Base-by-base conservation (phyloP, 2,329 filamentous ascomycete species). In the Sclerotinia glacialis region DNA sequence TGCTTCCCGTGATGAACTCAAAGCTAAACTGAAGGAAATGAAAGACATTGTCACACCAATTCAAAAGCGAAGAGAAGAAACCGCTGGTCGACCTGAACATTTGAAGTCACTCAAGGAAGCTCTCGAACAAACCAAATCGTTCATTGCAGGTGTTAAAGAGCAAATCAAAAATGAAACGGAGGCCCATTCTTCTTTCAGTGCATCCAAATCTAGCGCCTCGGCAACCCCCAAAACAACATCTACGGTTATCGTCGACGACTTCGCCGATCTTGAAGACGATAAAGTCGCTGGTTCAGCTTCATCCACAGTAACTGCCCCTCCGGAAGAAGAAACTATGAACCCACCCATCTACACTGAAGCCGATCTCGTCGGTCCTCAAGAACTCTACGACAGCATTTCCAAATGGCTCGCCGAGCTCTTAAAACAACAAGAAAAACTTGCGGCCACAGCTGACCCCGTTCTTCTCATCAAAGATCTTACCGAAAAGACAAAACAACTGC, bases 211-310 rank as follows among this genome's bases (percentile, higher is more conserved):
- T 8, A 80, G 72, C 68, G 78, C 73, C 56, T 73, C 73, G 69
- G 74, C 74, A 23, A 61, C 3, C 14, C 5, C 47, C 2, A 31
- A 42, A 28, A 72, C 78, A 34, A 76, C 81, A 34, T 78, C 82
- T 11, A 76, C 80, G 11, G 76, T 80, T 4, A 80, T 71, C 63
- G 77, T 72, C 54, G 75, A 74, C 49, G 85, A 86, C 3, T 87
- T 91, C 73, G 91, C 88, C 44, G 90, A 87, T n/a, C 85, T 95
- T 0, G 93, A 96, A 69, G 92, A 95, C 62, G 89, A 92, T n/a
- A 71, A 74, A n/a, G 18, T 40, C 31, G 44, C 12, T 2, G 28
- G 28, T 9, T 49, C 56, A 11, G 49, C 68, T 18, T 74, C 76
- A 9, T 75, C 76, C 2, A 74, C 75, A 44, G 75, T 73, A 16